phyloP scores from a whole-genome alignment of 2,329 filamentous ascomycete species.

The Botrytis elliptica region DNA sequence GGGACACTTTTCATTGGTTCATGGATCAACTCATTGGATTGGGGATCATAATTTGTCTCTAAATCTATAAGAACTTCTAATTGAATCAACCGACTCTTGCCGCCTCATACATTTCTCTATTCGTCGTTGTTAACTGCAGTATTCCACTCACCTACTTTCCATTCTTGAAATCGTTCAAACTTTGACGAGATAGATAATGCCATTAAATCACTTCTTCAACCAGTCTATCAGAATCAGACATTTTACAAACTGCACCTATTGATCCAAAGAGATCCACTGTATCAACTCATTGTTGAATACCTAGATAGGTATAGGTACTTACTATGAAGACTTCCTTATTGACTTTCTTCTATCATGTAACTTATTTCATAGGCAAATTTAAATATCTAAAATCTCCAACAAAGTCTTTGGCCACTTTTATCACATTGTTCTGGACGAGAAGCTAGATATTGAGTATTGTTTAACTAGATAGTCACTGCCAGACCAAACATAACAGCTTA shows the following conservation, averaged over 20 bases:
- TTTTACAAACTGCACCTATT: background rate
- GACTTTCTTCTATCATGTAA: background rate
- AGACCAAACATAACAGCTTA: background rate
- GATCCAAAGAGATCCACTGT: background rate
- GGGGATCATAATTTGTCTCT: background rate
- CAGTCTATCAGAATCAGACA: background rate
- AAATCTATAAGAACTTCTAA: background rate
- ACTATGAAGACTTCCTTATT: background rate
- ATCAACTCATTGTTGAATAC: background rate
- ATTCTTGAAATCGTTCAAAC: background rate
- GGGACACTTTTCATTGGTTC: background rate
- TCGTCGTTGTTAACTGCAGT: background rate
- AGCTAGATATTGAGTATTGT: background rate
- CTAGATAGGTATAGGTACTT: background rate
- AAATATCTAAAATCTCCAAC: background rate
- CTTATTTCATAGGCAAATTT: background rate
- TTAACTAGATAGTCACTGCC: background rate
- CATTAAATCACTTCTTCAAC: background rate
- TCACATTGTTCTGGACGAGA: background rate
- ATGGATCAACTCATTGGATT: background rate
- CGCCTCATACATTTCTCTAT: background rate
- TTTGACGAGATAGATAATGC: no score
- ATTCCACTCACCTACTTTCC: background rate
- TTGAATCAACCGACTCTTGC: background rate
- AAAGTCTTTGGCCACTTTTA: background rate